phyloP scores from a whole-genome alignment of 768 basidiomycete species.

The Auricularia sp. region DNA sequence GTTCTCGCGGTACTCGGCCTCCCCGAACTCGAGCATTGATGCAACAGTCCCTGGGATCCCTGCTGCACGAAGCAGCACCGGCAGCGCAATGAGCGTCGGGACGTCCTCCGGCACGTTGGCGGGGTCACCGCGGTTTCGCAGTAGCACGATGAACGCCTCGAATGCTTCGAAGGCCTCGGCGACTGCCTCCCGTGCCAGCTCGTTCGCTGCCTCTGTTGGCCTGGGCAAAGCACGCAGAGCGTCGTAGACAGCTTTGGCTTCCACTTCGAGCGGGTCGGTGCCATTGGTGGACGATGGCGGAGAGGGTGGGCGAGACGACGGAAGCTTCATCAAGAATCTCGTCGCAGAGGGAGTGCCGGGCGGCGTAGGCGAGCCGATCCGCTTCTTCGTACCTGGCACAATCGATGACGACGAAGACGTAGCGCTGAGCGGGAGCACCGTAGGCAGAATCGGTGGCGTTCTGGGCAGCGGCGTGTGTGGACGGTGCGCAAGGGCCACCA shows the following conservation, averaged over 20 bases:
- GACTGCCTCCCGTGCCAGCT: conserved; percentile 67
- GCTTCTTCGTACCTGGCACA: conserved; percentile 27
- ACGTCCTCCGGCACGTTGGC: conserved; percentile 49
- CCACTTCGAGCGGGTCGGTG: conserved; percentile 38
- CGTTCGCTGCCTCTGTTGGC: conserved; percentile 36
- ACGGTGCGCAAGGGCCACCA: conserved; percentile 65
- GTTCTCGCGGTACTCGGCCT: conserved; percentile 54
- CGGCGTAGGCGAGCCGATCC: conserved; percentile 34
- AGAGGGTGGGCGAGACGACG: conserved; percentile 56
- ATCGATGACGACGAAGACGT: not conserved
- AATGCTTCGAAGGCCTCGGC: conserved; percentile 68
- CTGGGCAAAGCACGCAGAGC: conserved; percentile 52
- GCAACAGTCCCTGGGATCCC: conserved; percentile 35
- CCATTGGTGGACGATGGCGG: conserved; percentile 32
- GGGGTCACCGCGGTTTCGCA: conserved; percentile 35
- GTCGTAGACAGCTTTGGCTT: conserved; percentile 54
- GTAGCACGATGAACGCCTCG: conserved; percentile 42
- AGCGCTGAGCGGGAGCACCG: conserved; percentile 22
- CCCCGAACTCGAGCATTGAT: conserved; percentile 45
- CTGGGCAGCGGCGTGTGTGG: conserved; percentile 13
- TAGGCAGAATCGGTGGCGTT: conserved; percentile 24
- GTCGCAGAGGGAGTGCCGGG: conserved; percentile 47
- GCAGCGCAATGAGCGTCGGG: conserved; percentile 66
- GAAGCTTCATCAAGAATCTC: conserved; percentile 58
- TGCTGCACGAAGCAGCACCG: conserved; percentile 39